Conservation (phyloP, 345 rosid species). For the Microthlaspi erraticum region DNA sequence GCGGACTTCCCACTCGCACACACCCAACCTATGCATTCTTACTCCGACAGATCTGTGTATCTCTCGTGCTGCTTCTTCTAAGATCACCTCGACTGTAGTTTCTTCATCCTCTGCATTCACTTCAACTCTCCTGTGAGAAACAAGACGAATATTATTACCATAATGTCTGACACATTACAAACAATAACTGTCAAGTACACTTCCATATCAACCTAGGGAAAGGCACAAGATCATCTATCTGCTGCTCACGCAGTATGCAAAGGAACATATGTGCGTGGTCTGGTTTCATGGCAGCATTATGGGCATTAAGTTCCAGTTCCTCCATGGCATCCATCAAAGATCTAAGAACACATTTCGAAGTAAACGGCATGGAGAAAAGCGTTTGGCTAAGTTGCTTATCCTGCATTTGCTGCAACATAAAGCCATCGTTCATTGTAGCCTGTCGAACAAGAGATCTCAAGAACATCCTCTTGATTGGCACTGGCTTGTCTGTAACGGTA, state of each 20-base stretch:
- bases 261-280: constrained; percentile 96
- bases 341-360: constrained; percentile 80
- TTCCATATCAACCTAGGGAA: constrained; percentile 61
- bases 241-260: constrained; percentile 80
- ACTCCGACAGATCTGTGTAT: constrained; percentile 80
- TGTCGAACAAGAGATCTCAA: constrained; percentile 93
- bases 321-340: constrained; percentile 90
- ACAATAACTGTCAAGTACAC: constrained; percentile 14
- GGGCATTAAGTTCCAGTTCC: constrained; percentile 88
- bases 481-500: constrained; percentile 77
- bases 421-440: constrained; percentile 64
- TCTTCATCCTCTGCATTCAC: constrained; percentile 67
- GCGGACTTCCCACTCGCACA: constrained; percentile 95
- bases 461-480: constrained; percentile 83
- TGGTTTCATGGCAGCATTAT: constrained; percentile 71
- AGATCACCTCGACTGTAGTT: constrained; percentile 63
- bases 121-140: constrained; percentile 73
- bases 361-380: constrained; percentile 62
- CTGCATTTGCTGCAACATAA: constrained; percentile 60
- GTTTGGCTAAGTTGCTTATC: constrained; percentile 49
- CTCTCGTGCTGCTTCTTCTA: constrained; percentile 74
- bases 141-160: constrained; percentile 36
- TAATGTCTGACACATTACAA: constrained; percentile 2
- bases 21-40: constrained; percentile 86
- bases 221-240: constrained; percentile 83